Evolutionary conservation across 129 eudicot species (phyloP).

Genomic region (Chrysanthemum seticuspe): DNA sequence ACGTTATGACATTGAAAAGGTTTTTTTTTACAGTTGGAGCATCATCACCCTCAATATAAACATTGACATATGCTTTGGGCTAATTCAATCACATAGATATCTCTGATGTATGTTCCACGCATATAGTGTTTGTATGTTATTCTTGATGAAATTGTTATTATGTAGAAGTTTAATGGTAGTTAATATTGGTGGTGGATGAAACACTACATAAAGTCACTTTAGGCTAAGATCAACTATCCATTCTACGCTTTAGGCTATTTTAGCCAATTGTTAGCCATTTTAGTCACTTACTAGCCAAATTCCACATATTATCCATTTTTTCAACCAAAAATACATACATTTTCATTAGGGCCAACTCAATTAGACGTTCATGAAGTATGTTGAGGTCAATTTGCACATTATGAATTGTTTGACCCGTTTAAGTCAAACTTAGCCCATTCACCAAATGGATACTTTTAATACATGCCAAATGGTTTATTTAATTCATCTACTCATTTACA

Average conservation of each 20-base stretch:
- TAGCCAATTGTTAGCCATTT: neutral
- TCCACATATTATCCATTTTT: neutral
- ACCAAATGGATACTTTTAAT: neutral
- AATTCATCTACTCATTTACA: neutral
- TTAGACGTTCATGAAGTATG: neutral
- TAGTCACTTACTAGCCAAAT: neutral
- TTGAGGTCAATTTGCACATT: neutral
- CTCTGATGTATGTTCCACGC: neutral
- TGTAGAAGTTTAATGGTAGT: neutral
- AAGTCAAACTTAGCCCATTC: neutral
- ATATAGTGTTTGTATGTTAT: too few species aligned
- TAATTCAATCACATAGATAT: neutral
- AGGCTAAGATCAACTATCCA: too few species aligned
- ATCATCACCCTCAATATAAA: neutral
- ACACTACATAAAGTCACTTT: neutral
- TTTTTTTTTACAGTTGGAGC: neutral
- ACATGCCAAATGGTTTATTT: neutral
- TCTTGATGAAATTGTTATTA: too few species aligned
- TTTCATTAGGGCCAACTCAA: neutral
- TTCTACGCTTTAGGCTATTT: too few species aligned
- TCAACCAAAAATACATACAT: neutral
- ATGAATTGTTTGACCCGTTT: neutral
- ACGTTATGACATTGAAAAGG: neutral
- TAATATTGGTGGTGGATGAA: neutral
- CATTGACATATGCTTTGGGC: slow-evolving; percentile 1